These are phyloP conservation scores for Globisporangium acanthophoron DNA, from an alignment of 352 stramenopile species.

Conservation along the genomic window DNA sequence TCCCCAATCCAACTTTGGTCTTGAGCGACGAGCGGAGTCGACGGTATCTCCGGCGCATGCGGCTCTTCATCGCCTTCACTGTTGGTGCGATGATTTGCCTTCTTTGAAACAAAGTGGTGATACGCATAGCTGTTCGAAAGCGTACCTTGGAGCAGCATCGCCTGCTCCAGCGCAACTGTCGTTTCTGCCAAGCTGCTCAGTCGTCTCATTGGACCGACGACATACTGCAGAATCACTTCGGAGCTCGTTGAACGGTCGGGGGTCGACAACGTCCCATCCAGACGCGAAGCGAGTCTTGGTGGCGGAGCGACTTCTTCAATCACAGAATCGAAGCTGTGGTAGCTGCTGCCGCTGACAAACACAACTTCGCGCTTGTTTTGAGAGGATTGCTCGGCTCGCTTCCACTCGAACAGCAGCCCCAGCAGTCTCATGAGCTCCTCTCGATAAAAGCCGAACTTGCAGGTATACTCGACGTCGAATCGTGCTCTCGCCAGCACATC, in stretches of 20 bases:
- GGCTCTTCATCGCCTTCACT: neutral
- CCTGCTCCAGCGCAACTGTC: neutral
- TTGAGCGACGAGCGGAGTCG: no score
- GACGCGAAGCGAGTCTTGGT: slow-evolving; percentile 1
- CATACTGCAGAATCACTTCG: slow-evolving; percentile 19
- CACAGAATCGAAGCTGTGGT: slow-evolving; percentile 33
- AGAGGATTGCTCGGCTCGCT: slow-evolving; percentile 4
- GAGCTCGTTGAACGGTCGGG: neutral
- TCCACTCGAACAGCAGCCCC: slow-evolving; percentile 37
- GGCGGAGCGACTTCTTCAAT: slow-evolving; percentile 18
- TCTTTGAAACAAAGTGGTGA: slow-evolving; percentile 19
- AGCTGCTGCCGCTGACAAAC: slow-evolving; percentile 27
- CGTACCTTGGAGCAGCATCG: slow-evolving; percentile 21
- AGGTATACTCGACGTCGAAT: slow-evolving; percentile 20
- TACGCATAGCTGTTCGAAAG: slow-evolving; percentile 29
- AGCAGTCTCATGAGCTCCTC: slow-evolving; percentile 34
- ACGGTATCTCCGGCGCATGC: neutral
- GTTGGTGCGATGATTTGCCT: neutral
- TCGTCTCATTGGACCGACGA: slow-evolving; percentile 21
- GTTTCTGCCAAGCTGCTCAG: neutral
- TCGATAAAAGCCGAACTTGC: slow-evolving; percentile 40
- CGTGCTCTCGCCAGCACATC: slow-evolving; percentile 38
- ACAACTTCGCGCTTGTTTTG: slow-evolving; percentile 18
- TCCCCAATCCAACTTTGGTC: neutral
- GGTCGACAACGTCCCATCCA: neutral